These are phyloP conservation scores for Geotrichum reessii DNA, from an alignment of 1,139 yeast genomes.

Conservation along the genomic window DNA sequence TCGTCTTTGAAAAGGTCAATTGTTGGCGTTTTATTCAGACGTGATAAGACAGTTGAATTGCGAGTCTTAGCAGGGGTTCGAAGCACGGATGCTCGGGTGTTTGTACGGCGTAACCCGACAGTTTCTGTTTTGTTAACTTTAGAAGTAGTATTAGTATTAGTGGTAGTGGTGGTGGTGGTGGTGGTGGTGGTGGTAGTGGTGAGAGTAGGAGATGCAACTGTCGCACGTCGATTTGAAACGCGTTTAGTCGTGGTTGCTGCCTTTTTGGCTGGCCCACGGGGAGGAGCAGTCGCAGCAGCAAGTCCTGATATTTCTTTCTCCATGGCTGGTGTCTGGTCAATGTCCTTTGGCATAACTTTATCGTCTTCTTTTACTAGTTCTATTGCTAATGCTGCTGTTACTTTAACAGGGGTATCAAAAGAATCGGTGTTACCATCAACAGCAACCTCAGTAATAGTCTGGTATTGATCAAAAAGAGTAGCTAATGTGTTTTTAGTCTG, in stretches of 20 bases:
- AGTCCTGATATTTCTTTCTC: not conserved
- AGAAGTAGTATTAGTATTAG: not conserved
- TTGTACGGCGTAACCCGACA: not conserved
- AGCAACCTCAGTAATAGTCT: not conserved
- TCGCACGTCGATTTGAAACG: not conserved
- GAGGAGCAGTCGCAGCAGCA: not conserved
- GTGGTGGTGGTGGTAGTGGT: too few species aligned
- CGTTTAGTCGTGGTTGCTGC: not conserved
- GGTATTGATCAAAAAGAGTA: not conserved
- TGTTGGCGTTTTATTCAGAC: not conserved
- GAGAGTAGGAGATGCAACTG: not conserved
- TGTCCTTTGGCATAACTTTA: not conserved
- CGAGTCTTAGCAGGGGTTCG: not conserved
- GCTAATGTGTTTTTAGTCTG: not conserved
- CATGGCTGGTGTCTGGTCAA: not conserved
- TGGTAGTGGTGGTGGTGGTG: not conserved
- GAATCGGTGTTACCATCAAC: too few species aligned
- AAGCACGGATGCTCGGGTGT: not conserved
- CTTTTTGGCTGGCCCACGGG: not conserved
- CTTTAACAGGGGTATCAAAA: not conserved
- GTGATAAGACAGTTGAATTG: not conserved
- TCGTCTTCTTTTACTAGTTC: not conserved
- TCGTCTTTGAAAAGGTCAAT: not conserved
- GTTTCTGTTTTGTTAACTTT: not conserved
- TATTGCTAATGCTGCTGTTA: not conserved